These are phyloP conservation scores for Coniochaeta sp. DNA, from an alignment of 2,329 filamentous ascomycete genomes.

Conservation along the genomic window DNA sequence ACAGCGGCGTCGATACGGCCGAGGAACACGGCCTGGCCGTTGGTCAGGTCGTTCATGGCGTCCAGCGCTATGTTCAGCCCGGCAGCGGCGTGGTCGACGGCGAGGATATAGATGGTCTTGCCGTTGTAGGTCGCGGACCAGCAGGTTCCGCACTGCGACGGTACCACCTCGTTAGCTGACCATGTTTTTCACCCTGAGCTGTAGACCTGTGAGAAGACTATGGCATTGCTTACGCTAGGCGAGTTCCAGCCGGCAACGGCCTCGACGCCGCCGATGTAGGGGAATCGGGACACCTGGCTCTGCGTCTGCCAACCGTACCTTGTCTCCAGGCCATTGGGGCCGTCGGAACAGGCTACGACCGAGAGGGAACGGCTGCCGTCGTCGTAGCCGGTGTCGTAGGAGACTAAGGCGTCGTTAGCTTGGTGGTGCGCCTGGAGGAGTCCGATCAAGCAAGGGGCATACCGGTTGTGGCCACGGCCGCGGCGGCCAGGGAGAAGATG, in stretches of 20 bases:
- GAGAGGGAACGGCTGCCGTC: conserved; percentile 45
- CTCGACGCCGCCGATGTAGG: conserved; percentile 46
- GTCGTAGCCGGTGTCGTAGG: conserved; percentile 69
- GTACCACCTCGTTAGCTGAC: conserved; percentile 10
- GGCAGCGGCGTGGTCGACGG: conserved; percentile 40
- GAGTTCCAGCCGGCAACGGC: conserved; percentile 51
- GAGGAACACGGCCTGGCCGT: conserved; percentile 37
- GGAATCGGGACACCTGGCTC: conserved; percentile 41
- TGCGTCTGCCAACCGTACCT: conserved; percentile 52
- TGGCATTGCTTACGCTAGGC: conserved; percentile 19
- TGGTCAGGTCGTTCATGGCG: conserved; percentile 50
- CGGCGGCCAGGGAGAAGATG: conserved; percentile 15
- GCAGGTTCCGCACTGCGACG: conserved; percentile 48
- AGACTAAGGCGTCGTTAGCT: conserved; percentile 36
- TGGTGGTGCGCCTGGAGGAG: neutral
- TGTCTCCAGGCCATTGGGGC: conserved; percentile 57
- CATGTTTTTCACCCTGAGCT: neutral
- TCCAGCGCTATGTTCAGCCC: conserved; percentile 51
- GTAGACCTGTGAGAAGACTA: neutral
- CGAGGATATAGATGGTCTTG: conserved; percentile 45
- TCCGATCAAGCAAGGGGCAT: conserved; percentile 1
- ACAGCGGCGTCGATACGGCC: conserved; percentile 46
- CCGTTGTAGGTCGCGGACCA: conserved; percentile 46
- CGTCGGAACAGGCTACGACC: conserved; percentile 59
- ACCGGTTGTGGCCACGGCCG: conserved; percentile 17